Percentiles rank a stretch among this genome's conserved stretches.
phyloP scores from a whole-genome alignment of 2,329 filamentous ascomycete species.

The Proliferodiscus dingleyae region DNA sequence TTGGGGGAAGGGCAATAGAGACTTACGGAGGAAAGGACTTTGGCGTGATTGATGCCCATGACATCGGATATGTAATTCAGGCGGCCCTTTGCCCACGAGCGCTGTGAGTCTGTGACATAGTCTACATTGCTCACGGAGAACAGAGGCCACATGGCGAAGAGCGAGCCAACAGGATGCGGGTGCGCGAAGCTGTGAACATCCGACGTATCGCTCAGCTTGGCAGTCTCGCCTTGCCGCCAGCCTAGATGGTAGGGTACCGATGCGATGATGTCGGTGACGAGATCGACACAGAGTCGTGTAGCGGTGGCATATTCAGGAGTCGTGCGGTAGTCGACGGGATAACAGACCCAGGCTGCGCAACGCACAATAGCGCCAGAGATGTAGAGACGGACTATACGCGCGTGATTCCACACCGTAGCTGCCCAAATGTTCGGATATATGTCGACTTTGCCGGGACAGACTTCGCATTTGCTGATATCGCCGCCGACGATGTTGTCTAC shows the following conservation, averaged over 20 bases:
- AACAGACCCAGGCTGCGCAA: conserved; percentile 56
- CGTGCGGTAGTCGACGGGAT: conserved; percentile 57
- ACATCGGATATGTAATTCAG: conserved; percentile 50
- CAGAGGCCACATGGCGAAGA: conserved; percentile 56
- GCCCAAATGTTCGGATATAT: conserved; percentile 55
- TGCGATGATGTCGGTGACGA: conserved; percentile 55
- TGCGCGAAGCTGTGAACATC: conserved; percentile 41
- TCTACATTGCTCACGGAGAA: conserved; percentile 51
- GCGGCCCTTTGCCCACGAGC: conserved; percentile 50
- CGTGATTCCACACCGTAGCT: conserved; percentile 53
- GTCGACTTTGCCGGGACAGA: conserved; percentile 57
- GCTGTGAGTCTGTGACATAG: conserved; percentile 54
- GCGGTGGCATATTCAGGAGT: conserved; percentile 57
- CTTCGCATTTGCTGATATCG: conserved; percentile 49
- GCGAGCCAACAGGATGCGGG: conserved; percentile 52
- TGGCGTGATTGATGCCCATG: conserved; percentile 54
- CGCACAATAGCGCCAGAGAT: conserved; percentile 52
- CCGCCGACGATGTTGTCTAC: conserved; percentile 48
- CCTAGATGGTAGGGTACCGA: conserved; percentile 58
- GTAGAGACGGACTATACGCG: conserved; percentile 48
- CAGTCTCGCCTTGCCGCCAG: conserved; percentile 46
- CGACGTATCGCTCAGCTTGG: conserved; percentile 30
- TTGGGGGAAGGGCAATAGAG: conserved; percentile 1
- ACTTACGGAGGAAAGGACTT: conserved; percentile 49
- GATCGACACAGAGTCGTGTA: conserved; percentile 45